Conservation (phyloP, 345 rosid species). For the Lepidium aucheri region DNA sequence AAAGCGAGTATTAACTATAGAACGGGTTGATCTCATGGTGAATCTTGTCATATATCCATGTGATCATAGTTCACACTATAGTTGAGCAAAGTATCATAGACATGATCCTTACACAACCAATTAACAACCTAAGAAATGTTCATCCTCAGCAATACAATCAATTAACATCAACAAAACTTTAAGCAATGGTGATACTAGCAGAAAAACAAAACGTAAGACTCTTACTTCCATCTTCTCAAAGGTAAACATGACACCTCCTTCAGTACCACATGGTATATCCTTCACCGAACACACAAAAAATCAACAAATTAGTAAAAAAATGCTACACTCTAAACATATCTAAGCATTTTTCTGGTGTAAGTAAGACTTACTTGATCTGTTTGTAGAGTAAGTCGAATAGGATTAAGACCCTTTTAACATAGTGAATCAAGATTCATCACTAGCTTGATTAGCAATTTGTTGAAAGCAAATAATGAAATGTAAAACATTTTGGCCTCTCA, state of each 20-base stretch:
- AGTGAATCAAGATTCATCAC: too few species aligned
- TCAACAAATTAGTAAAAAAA: neutral
- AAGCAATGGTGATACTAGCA: neutral
- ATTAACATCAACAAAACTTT: neutral
- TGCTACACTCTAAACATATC: neutral
- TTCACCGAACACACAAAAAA: slow-evolving; percentile 43
- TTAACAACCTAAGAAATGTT: slow-evolving; percentile 53
- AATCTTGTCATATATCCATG: slow-evolving; percentile 96
- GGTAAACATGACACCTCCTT: slow-evolving; percentile 77
- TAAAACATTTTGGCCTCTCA: too few species aligned
- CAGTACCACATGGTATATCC: slow-evolving; percentile 92
- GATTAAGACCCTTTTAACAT: neutral
- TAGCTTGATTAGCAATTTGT: too few species aligned
- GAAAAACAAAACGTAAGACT: neutral
- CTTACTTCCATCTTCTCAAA: slow-evolving; percentile 90
- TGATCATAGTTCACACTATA: slow-evolving; percentile 80
- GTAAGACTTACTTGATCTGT: slow-evolving; percentile 54
- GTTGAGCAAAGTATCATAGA: slow-evolving; percentile 71
- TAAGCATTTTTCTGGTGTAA: neutral
- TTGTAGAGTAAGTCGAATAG: slow-evolving; percentile 92
- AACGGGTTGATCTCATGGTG: slow-evolving; percentile 98
- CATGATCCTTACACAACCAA: slow-evolving; percentile 66
- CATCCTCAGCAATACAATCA: slow-evolving; percentile 3
- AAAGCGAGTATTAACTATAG: too few species aligned
- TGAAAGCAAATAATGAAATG: too few species aligned